Conservation (phyloP, 2,329 filamentous ascomycete genomes). For the Blastomyces emzantsi region DNA sequence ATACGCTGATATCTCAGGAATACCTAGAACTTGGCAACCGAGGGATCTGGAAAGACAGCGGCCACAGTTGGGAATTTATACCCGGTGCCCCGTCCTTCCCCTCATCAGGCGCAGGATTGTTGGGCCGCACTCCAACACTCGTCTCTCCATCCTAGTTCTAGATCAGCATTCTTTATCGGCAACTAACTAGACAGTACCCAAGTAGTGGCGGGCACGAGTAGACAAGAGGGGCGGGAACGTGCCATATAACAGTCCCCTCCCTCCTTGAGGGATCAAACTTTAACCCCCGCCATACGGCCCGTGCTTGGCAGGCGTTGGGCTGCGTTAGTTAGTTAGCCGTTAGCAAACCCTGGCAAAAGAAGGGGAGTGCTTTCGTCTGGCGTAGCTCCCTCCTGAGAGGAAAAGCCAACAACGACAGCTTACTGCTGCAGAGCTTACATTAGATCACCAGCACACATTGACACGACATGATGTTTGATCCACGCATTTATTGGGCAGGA, state of each 20-base stretch:
- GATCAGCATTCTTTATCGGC: neutral
- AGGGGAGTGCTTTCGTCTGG: too few species aligned
- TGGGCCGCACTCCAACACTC: neutral
- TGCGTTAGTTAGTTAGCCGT: neutral
- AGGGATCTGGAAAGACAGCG: neutral
- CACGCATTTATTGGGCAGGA: too few species aligned
- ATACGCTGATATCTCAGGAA: neutral
- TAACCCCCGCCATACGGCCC: neutral
- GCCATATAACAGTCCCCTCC: neutral
- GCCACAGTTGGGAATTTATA: neutral
- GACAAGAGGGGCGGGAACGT: neutral
- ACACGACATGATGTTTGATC: too few species aligned
- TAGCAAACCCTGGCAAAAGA: too few species aligned
- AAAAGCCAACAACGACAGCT: too few species aligned
- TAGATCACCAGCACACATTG: too few species aligned
- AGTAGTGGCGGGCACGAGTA: too few species aligned
- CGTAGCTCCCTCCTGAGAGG: too few species aligned
- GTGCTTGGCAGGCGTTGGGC: neutral
- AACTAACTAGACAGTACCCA: neutral
- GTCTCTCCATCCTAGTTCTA: neutral
- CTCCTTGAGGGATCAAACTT: accelerated
- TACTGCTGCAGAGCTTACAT: too few species aligned
- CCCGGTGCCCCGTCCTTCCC: neutral
- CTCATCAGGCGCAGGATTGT: neutral
- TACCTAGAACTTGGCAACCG: neutral